phyloP scores from a whole-genome alignment of 495 filamentous ascomycete genomes.

The Jackrogersella multiformis region DNA sequence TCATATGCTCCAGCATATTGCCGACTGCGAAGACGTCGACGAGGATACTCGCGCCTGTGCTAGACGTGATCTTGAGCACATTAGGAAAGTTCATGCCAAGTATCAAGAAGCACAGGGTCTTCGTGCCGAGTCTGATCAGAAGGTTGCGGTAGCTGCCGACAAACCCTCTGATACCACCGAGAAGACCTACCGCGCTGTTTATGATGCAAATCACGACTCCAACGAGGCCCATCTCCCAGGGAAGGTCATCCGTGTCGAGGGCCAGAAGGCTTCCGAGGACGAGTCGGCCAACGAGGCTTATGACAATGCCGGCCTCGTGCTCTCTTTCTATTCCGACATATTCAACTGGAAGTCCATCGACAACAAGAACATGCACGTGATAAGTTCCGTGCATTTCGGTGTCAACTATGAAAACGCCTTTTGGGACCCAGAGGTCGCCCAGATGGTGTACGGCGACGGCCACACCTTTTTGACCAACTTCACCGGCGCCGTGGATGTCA shows the following conservation, averaged over 20 bases:
- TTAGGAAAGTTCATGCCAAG: slow-evolving; percentile 38
- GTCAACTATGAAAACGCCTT: slow-evolving; percentile 57
- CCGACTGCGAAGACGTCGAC: slow-evolving; percentile 48
- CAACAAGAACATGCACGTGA: slow-evolving; percentile 53
- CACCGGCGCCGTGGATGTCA: slow-evolving; percentile 57
- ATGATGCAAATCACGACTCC: slow-evolving; percentile 47
- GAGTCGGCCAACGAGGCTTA: slow-evolving; percentile 51
- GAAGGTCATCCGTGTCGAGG: slow-evolving; percentile 50
- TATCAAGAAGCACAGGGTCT: slow-evolving; percentile 45
- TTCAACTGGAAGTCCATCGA: slow-evolving; percentile 59
- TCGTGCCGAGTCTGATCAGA: slow-evolving; percentile 19
- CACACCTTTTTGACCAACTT: slow-evolving; percentile 54
- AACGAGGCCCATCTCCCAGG: slow-evolving; percentile 51
- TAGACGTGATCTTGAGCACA: slow-evolving; percentile 48
- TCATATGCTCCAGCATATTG: slow-evolving; percentile 50
- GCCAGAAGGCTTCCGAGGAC: slow-evolving; percentile 47
- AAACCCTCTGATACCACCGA: slow-evolving; percentile 17
- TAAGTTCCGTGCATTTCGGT: slow-evolving; percentile 57
- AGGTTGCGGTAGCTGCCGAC: slow-evolving; percentile 8
- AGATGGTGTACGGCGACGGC: slow-evolving; percentile 61
- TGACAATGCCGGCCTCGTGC: slow-evolving; percentile 52
- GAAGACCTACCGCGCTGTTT: slow-evolving; percentile 51
- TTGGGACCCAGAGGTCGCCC: slow-evolving; percentile 44
- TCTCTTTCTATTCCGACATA: slow-evolving; percentile 54
- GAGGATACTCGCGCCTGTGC: slow-evolving; percentile 48